These are phyloP conservation scores for Aspergillus conjunctus DNA, from an alignment of 495 filamentous ascomycete species.

Conservation along the genomic window DNA sequence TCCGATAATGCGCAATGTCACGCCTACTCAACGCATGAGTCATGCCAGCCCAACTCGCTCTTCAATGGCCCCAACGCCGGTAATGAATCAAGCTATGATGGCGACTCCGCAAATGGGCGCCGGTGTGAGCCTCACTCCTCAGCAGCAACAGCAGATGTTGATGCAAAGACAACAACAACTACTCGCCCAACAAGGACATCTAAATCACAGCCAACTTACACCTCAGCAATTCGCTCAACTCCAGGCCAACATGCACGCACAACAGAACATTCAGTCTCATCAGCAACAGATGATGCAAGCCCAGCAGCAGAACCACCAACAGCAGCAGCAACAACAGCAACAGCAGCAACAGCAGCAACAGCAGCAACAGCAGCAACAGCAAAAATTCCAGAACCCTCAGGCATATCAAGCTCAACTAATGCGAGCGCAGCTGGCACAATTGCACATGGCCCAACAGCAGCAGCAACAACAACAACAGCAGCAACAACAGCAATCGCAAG, in stretches of 20 bases:
- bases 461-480: conserved; percentile 32
- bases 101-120: conserved; percentile 44
- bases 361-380: neutral
- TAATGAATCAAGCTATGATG: conserved; percentile 58
- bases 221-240: conserved; percentile 50
- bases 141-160: conserved; percentile 49
- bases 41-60: conserved; percentile 68
- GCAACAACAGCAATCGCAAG: conserved; percentile 38
- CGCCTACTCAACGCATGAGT: conserved; percentile 69
- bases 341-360: conserved; percentile 30
- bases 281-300: conserved; percentile 47
- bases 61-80: conserved; percentile 59
- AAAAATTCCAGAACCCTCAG: conserved; percentile 45
- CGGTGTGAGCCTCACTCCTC: conserved; percentile 42
- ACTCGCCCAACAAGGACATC: conserved; percentile 49
- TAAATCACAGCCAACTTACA: conserved; percentile 46
- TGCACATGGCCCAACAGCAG: conserved; percentile 41
- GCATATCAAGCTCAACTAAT: conserved; percentile 50
- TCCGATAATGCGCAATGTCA: conserved; percentile 67
- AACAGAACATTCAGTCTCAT: conserved; percentile 56
- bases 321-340: conserved; percentile 36
- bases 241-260: conserved; percentile 50
- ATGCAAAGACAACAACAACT: conserved; percentile 54
- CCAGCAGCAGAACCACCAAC: conserved; percentile 45
- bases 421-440: conserved; percentile 44